Evolutionary conservation across 495 filamentous ascomycete species (phyloP).

Genomic region (Hypoxylon crocopeplum): DNA sequence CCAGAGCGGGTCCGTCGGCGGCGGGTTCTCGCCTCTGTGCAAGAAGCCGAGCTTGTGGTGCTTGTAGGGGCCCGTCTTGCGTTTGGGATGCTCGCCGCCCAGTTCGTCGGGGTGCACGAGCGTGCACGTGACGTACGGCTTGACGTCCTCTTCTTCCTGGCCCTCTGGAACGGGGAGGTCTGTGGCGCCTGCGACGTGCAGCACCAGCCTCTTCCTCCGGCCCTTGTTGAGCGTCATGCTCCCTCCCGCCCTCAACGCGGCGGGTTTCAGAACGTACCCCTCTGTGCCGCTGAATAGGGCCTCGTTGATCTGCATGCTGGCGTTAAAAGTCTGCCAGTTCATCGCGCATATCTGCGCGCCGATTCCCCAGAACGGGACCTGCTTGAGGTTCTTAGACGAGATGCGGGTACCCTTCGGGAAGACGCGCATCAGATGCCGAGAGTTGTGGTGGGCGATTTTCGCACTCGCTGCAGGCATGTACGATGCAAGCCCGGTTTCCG

Average conservation of each 20-base stretch:
- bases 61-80: constrained; percentile 57
- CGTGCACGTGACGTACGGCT: constrained; percentile 62
- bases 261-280: constrained; percentile 63
- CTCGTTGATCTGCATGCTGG: constrained; percentile 62
- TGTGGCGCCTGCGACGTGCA: constrained; percentile 58
- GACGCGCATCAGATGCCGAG: constrained; percentile 60
- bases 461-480: constrained; percentile 43
- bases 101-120: constrained; percentile 53
- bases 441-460: constrained; percentile 57
- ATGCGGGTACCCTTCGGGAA: constrained; percentile 64
- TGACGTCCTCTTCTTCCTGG: constrained; percentile 46
- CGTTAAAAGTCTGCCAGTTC: constrained; percentile 65
- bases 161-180: constrained; percentile 53
- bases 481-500: constrained; percentile 54
- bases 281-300: constrained; percentile 60
- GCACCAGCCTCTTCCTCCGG: constrained; percentile 43
- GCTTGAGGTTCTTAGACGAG: constrained; percentile 59
- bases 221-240: constrained; percentile 44
- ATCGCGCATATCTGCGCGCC: constrained; percentile 63
- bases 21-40: constrained; percentile 51
- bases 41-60: constrained; percentile 53
- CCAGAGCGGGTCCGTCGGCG: constrained; percentile 57
- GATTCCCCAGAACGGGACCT: constrained; percentile 58
- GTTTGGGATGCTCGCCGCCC: constrained; percentile 49
- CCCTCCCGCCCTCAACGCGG: constrained; percentile 55